Percentiles rank a stretch among this genome's conserved stretches.
phyloP scores from a whole-genome alignment of 352 stramenopile species.

The Aphanomyces stellatus region DNA sequence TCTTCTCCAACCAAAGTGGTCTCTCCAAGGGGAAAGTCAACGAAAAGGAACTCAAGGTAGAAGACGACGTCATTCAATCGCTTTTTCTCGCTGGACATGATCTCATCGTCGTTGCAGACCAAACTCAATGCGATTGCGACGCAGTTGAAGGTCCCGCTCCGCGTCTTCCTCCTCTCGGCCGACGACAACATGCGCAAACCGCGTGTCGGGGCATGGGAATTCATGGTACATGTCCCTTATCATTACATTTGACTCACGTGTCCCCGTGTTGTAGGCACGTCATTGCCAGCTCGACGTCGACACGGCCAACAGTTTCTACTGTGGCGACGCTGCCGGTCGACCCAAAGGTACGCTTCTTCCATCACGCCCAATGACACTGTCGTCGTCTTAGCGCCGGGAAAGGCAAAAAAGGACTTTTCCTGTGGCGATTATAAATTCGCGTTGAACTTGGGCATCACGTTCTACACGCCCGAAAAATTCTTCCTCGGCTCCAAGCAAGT shows the following conservation, averaged over 20 bases:
- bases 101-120: conserved; percentile 22
- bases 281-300: conserved; percentile 26
- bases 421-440: conserved; percentile 85
- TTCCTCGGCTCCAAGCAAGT: conserved; percentile 56
- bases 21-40: conserved; percentile 67
- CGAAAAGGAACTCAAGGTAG: conserved; percentile 48
- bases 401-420: conserved; percentile 73
- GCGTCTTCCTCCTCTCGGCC: conserved; percentile 60
- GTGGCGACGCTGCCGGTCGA: conserved; percentile 66
- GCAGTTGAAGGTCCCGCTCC: conserved; percentile 53
- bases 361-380: background rate
- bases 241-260: background rate
- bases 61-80: too few relatives aligned
- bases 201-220: conserved; percentile 52
- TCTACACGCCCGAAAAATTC: conserved; percentile 77
- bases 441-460: conserved; percentile 68
- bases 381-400: conserved; percentile 21
- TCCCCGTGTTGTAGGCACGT: background rate
- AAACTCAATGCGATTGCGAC: conserved; percentile 60
- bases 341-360: conserved; percentile 28
- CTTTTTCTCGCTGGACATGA: background rate
- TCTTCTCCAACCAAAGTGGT: conserved; percentile 83
- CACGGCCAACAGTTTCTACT: conserved; percentile 63
- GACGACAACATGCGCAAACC: conserved; percentile 75
- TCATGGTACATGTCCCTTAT: conserved; percentile 35